A percentile compares a stretch with the other conserved stretches of the same genome.
Evolutionary conservation across 768 basidiomycete species (phyloP).

Genomic region (Exidia glandulosa): DNA sequence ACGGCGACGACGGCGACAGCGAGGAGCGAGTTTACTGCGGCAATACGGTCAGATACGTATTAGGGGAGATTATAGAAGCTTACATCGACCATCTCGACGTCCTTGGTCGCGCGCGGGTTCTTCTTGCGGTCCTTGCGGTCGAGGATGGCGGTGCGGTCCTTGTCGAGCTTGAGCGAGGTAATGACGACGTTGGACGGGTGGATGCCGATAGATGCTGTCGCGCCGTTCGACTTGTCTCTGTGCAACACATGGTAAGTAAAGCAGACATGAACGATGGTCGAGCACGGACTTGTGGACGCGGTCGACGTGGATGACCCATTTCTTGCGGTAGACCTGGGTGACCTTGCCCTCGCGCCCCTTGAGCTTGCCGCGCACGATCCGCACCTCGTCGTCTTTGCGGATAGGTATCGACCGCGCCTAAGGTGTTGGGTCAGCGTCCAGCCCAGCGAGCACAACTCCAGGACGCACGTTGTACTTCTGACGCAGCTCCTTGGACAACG

Average conservation of each 20-base stretch:
- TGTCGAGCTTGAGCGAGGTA: conserved; percentile 84
- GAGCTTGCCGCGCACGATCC: conserved; percentile 94
- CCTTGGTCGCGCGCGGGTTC: conserved; percentile 38
- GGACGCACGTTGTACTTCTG: conserved; percentile 76
- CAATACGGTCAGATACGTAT: not conserved
- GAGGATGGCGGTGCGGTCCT: conserved; percentile 70
- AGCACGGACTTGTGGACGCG: conserved; percentile 49
- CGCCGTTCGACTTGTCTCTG: conserved; percentile 97
- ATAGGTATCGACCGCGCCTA: conserved; percentile 87
- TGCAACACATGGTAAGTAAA: not conserved
- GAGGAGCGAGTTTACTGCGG: not conserved
- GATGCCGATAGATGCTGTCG: conserved; percentile 85
- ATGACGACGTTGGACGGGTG: conserved; percentile 97
- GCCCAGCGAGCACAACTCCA: conserved; percentile 1
- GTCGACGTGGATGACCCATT: conserved; percentile 98
- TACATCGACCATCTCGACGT: conserved; percentile 60
- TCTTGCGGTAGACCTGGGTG: conserved; percentile 91
- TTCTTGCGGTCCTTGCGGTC: conserved; percentile 81
- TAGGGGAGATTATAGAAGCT: conserved; percentile 20
- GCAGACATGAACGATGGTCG: not conserved
- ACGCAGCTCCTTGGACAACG: conserved; percentile 91
- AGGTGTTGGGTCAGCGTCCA: conserved; percentile 1
- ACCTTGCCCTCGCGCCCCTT: conserved; percentile 99
- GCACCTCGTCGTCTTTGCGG: conserved; percentile 96
- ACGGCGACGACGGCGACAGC: not conserved